A percentile compares a stretch with the other conserved stretches of the same genome.
Conservation (phyloP, 129 eudicot species). For the Scalesia atractyloides region DNA sequence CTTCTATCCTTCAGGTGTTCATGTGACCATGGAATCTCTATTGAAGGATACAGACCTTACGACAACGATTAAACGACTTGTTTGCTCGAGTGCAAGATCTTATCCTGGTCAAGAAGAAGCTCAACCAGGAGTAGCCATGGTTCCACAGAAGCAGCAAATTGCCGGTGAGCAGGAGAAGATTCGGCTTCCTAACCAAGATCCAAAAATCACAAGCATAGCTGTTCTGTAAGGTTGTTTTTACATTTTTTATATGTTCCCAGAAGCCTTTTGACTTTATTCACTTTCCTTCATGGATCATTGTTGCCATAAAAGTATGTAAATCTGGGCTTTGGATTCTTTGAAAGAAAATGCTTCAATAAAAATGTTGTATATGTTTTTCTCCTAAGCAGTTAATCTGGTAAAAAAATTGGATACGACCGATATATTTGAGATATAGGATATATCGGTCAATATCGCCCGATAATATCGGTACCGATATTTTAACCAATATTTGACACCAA, state of each 20-base stretch:
- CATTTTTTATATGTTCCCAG: not conserved
- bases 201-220: constrained; percentile 42
- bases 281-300: constrained; percentile 19
- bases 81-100: constrained; percentile 78
- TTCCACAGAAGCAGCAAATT: constrained; percentile 41
- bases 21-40: constrained; percentile 83
- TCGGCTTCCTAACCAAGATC: constrained; percentile 37
- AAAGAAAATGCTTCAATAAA: constrained; percentile 21
- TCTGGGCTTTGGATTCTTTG: constrained; percentile 8
- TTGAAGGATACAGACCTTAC: constrained; percentile 72
- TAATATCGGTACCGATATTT: too few species aligned
- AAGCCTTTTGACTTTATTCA: constrained; percentile 17
- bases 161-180: constrained; percentile 37
- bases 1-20: constrained; percentile 54
- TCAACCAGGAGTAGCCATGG: constrained; percentile 17
- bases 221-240: constrained; percentile 34
- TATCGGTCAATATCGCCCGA: too few species aligned
- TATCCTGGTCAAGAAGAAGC: constrained; percentile 50
- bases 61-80: constrained; percentile 66
- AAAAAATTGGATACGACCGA: too few species aligned
- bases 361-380: not conserved
- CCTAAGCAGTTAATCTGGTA: too few species aligned
- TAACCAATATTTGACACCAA: too few species aligned
- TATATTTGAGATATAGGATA: too few species aligned
- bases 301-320: constrained; percentile 22